Percentiles rank a stretch among this genome's conserved stretches.
phyloP scores from a whole-genome alignment of 306 rosid species.

The Quercus ilex region DNA sequence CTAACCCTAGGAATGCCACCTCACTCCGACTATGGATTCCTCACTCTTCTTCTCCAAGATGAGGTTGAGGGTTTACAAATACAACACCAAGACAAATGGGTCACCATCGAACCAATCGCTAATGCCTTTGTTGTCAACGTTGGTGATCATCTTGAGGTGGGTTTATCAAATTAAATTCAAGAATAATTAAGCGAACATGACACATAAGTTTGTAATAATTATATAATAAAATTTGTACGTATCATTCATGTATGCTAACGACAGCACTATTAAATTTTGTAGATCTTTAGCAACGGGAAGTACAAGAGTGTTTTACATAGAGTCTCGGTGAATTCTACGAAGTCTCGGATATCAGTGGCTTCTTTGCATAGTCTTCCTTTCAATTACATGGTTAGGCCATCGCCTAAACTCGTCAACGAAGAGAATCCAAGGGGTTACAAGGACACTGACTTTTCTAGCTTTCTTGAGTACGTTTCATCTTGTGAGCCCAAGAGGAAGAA shows the following conservation, averaged over 20 bases:
- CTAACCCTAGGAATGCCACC: conserved; percentile 90
- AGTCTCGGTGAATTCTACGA: conserved; percentile 55
- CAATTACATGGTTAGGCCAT: conserved; percentile 45
- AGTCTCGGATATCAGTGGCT: conserved; percentile 61
- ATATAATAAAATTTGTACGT: not conserved
- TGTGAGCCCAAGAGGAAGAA: conserved; percentile 58
- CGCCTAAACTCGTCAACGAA: conserved; percentile 54
- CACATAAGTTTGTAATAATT: too few species aligned
- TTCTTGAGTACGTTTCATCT: conserved; percentile 54
- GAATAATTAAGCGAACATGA: not conserved
- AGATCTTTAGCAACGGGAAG: conserved; percentile 90
- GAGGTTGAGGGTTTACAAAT: conserved; percentile 80
- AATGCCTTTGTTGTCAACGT: conserved; percentile 75
- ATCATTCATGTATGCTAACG: not conserved
- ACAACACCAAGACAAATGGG: conserved; percentile 59
- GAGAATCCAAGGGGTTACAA: conserved; percentile 59
- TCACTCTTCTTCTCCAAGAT: conserved; percentile 82
- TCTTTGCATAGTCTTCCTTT: conserved; percentile 67
- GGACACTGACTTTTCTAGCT: conserved; percentile 62
- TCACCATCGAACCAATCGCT: conserved; percentile 71
- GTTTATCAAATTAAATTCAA: not conserved
- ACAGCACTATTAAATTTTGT: not conserved
- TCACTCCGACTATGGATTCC: conserved; percentile 92
- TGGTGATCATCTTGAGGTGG: conserved; percentile 94
- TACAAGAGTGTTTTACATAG: conserved; percentile 90